Evolutionary conservation across 2,329 filamentous ascomycete species (phyloP).

Genomic region (Fusarium odoratissimum): DNA sequence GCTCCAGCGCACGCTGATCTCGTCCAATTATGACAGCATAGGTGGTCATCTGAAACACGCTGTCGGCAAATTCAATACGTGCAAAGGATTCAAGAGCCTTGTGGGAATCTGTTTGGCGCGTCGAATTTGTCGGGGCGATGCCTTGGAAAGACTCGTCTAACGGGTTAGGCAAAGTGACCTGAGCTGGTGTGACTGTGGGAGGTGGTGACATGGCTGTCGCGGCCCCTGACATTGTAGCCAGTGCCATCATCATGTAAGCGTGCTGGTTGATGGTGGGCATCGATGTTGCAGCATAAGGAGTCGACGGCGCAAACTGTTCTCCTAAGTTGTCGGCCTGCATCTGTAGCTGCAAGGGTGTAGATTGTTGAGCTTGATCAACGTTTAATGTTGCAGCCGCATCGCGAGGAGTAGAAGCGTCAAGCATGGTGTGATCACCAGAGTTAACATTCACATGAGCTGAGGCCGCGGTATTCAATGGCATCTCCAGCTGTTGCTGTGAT

Average conservation of each 20-base stretch:
- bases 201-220: slow-evolving; percentile 54
- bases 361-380: slow-evolving; percentile 29
- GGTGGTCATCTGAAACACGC: slow-evolving; percentile 82
- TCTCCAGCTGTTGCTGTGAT: slow-evolving; percentile 33
- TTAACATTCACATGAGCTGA: slow-evolving; percentile 20
- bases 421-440: slow-evolving; percentile 39
- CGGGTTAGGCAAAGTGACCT: slow-evolving; percentile 57
- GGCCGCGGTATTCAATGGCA: slow-evolving; percentile 24
- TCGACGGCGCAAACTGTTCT: slow-evolving; percentile 48
- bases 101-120: slow-evolving; percentile 50
- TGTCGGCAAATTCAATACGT: slow-evolving; percentile 77
- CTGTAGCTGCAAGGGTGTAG: slow-evolving; percentile 37
- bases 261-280: slow-evolving; percentile 52
- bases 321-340: slow-evolving; percentile 29
- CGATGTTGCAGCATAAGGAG: slow-evolving; percentile 49
- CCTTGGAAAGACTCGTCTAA: slow-evolving; percentile 48
- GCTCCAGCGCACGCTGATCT: slow-evolving; percentile 70
- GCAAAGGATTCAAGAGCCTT: slow-evolving; percentile 67
- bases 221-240: slow-evolving; percentile 54
- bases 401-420: slow-evolving; percentile 32
- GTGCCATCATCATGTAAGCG: slow-evolving; percentile 59
- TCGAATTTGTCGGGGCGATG: slow-evolving; percentile 47
- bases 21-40: slow-evolving; percentile 78
- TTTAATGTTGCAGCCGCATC: slow-evolving; percentile 16
- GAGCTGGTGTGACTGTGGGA: slow-evolving; percentile 59